Evolutionary conservation across 306 rosid species (phyloP).

Genomic region (Fagus crenata): DNA sequence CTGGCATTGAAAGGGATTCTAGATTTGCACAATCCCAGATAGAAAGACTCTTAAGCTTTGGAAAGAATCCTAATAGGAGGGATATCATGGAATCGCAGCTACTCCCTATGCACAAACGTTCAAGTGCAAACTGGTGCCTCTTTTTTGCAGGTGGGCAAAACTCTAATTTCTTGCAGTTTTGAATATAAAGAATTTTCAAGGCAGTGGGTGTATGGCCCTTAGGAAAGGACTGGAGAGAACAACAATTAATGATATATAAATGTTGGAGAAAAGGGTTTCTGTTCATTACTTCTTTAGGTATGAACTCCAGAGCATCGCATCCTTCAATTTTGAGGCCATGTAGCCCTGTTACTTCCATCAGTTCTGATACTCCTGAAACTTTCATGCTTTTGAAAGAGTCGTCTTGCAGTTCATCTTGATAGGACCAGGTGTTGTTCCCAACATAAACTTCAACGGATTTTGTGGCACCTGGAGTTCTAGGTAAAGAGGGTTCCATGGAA

Average conservation of each 20-base stretch:
- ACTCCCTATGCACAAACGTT: background rate
- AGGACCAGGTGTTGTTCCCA: no score
- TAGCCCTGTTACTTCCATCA: no score
- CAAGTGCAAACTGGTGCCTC: background rate
- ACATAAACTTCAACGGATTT: no score
- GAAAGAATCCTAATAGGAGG: background rate
- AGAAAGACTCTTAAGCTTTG: background rate
- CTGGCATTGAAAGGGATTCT: background rate
- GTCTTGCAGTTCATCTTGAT: no score
- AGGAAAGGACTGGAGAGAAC: slow-evolving; percentile 1
- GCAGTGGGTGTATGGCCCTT: background rate
- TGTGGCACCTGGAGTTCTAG: no score
- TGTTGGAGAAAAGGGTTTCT: background rate
- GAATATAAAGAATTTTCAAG: slow-evolving; percentile 3
- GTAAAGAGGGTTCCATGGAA: no score
- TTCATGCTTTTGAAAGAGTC: no score
- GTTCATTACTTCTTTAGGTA: no score
- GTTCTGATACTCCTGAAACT: no score
- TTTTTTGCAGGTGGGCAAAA: background rate
- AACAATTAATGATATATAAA: background rate
- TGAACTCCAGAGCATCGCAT: no score
- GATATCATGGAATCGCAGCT: slow-evolving; percentile 3
- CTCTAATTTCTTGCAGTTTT: background rate
- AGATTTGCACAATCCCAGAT: background rate
- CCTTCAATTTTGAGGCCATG: no score